Percentiles rank a stretch among this genome's conserved stretches.
Evolutionary conservation across 306 rosid species (phyloP).

Genomic region (Benincasa hispida): DNA sequence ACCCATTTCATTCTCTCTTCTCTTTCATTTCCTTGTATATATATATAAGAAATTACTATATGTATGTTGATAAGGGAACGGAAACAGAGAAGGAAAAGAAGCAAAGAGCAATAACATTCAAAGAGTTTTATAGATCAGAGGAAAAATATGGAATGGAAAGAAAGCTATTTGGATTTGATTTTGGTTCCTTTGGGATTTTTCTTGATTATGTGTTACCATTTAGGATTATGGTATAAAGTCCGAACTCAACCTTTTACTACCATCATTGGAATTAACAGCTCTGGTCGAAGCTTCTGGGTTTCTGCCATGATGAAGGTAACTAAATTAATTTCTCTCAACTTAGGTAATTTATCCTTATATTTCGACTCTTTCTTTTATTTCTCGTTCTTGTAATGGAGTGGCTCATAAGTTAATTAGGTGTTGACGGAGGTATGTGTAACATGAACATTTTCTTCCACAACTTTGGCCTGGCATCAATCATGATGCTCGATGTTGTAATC

Average conservation of each 20-base stretch:
- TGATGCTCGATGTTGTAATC: too few relatives aligned
- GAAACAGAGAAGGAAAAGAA: neutral
- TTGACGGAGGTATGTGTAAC: too few relatives aligned
- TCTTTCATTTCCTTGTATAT: neutral
- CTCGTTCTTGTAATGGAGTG: too few relatives aligned
- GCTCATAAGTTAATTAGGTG: too few relatives aligned
- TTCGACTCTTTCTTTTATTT: too few relatives aligned
- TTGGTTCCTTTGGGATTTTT: constrained; percentile 58
- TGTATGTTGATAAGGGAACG: neutral
- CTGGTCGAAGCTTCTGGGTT: constrained; percentile 81
- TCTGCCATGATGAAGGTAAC: constrained; percentile 59
- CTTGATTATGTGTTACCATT: constrained; percentile 38
- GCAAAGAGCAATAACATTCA: neutral
- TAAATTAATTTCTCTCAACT: too few relatives aligned
- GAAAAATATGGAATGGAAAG: constrained; percentile 66
- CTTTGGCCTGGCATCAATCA: too few relatives aligned
- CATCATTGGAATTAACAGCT: constrained; percentile 65
- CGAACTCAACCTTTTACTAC: constrained; percentile 52
- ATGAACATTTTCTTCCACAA: too few relatives aligned
- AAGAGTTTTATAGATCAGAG: neutral
- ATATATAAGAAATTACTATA: neutral
- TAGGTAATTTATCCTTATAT: too few relatives aligned
- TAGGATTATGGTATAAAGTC: constrained; percentile 54
- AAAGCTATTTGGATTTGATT: constrained; percentile 68
- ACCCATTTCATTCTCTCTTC: neutral